A percentile compares a stretch with the other conserved stretches of the same genome.
phyloP scores from a whole-genome alignment of 2,329 filamentous ascomycete species.

The Talaromyces islandicus region DNA sequence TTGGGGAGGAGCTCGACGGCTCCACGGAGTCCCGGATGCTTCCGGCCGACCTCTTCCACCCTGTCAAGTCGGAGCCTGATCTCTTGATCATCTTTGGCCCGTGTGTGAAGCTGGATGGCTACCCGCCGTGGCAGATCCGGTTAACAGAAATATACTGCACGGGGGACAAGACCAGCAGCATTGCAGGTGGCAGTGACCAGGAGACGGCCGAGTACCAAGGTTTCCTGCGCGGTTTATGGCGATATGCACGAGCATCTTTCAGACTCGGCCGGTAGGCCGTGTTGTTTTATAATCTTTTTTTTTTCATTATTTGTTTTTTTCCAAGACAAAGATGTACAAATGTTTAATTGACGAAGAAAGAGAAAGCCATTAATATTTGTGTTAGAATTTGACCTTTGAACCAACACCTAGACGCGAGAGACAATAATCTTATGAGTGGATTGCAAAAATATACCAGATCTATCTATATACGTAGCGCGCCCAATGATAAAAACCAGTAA shows the following conservation, averaged over 20 bases:
- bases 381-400: not conserved
- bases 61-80: conserved; percentile 81
- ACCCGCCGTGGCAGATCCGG: conserved; percentile 93
- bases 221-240: conserved; percentile 77
- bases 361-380: not conserved
- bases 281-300: too few relatives aligned
- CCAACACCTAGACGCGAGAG: not conserved
- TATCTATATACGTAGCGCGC: not conserved
- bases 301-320: not conserved
- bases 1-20: conserved; percentile 7
- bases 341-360: not conserved
- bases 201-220: conserved; percentile 80
- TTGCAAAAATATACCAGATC: not conserved
- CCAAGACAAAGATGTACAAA: not conserved
- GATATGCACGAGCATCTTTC: conserved; percentile 83
- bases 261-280: conserved; percentile 59
- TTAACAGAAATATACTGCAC: conserved; percentile 86
- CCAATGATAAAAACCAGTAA: not conserved
- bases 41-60: conserved; percentile 1
- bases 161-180: conserved; percentile 33
- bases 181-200: conserved; percentile 32
- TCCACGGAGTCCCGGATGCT: not conserved
- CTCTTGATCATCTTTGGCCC: conserved; percentile 82
- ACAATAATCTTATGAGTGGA: not conserved
- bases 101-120: conserved; percentile 76